Base-by-base conservation (phyloP, 2,329 filamentous ascomycete species). In the Pestalotiopsis sp. region DNA sequence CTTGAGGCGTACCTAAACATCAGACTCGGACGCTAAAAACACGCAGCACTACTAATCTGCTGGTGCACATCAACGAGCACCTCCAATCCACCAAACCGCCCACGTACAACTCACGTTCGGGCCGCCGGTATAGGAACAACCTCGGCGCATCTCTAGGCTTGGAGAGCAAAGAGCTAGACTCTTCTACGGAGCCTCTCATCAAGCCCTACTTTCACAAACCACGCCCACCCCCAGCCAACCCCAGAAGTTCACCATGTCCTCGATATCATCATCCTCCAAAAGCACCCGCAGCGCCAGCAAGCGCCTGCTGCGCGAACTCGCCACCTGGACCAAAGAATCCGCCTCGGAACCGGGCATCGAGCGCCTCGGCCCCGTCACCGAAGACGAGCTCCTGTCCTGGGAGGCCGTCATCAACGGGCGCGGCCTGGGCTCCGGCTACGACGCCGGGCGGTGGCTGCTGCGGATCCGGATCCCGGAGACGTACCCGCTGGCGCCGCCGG, bases 401-500 rank as follows among this genome's bases (percentile, higher is more conserved):
- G 83, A 88, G 77, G 84, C 87, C 35, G 86, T 90, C 65, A 82
- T 91, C 66, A 88, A 87, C 72, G 88, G 87, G n/a, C 78, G 80
- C 67, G 87, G 83, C 20, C 76, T 89, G 24, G 86, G 86, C 1
- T 77, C 75, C 38, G 87, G 87, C 10, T 89, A 89, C 69, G 86
- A 89, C 69, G 82, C 87, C 67, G 96, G 96, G 70, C 89, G 91
- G 74, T 99, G 94, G 94, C 89, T 92, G 69, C 88, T 99, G 74
- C 78, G 82, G 76, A 94, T 99, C 79, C 78, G 83, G 64, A 87
- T 98, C 74, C 94, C 96, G 0, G 72, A 86, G 0, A 88, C 86
- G 55, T 98, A 99, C 81, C 96, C 96, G 3, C 85, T 92, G 67
- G 81, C 87, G 1, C 91, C 96, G 1, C 96, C 96, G 1, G 86